Base-by-base conservation (phyloP, 2,329 filamentous ascomycete species). In the Anthostomella pinea region DNA sequence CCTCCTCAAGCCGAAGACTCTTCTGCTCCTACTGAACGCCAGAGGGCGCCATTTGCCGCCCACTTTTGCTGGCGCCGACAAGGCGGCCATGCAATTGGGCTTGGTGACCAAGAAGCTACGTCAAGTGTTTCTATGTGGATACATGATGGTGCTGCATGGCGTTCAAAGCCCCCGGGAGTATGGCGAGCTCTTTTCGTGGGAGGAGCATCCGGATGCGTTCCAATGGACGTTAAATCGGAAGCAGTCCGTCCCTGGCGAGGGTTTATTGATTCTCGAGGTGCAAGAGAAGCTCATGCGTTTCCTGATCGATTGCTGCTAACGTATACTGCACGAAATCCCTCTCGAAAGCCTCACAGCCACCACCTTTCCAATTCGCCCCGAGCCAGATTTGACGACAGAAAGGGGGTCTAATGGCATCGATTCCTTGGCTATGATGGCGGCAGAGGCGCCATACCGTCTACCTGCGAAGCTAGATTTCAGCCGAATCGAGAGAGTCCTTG, bases 401-500 rank as follows among this genome's bases (percentile, higher is more conserved):
- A 52, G 29, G 1, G 57, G 65, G 1, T 19, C 51, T 0, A 53
- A 39, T 2, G 64, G 62, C 0, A 62, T 66, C 27, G 50, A 52
- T 3, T 67, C 66, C 1, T 49, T 75, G 16, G 55, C 61, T 4
- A 45, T 56, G 1, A 60, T 73, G 46, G 59, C 67, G 1, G 54
- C 63, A 2, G 73, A 81, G 44, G 70, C 69, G 0, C 72, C 76
- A 1, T 83, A 80, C 39, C 59, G 70, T 3, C 34, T 67, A 0
- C 76, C 77, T 1, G 58, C 63, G 0, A 46, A 53, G 3, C 52
- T 79, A 0, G 66, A 80, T 43, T 53, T 79, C 1, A 43, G 31
- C 0, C 62, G 65, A 0, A 57, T 81, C 1, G 57, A 65, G 24
- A 51, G 57, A 2, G 47, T 81, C 4, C 56, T 77, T 1, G 52